Percentiles rank a stretch among this genome's conserved stretches.
These are phyloP conservation scores for Claviceps pazoutovae DNA, from an alignment of 2,329 filamentous ascomycete species.

Conservation along the genomic window DNA sequence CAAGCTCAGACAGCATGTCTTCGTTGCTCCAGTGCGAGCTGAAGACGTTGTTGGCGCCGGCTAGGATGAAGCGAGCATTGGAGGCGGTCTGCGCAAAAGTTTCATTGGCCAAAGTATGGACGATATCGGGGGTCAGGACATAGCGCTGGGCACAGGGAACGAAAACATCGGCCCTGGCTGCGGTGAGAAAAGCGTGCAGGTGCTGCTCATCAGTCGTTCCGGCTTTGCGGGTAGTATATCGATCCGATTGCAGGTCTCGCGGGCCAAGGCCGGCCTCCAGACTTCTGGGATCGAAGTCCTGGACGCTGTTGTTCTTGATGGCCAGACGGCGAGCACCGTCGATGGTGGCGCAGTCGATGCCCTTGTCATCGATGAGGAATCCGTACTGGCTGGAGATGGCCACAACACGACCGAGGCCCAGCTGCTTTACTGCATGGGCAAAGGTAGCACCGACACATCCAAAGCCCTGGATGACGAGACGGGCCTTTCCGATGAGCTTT, in stretches of 20 bases:
- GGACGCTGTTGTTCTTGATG: background rate
- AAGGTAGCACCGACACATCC: background rate
- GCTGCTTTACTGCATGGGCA: background rate
- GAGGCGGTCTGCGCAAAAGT: background rate
- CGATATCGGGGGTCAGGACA: background rate
- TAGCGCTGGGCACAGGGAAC: conserved; percentile 1
- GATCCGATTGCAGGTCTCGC: background rate
- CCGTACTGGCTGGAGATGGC: conserved; percentile 1
- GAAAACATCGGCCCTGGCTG: background rate
- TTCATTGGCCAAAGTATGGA: background rate
- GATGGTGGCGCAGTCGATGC: background rate
- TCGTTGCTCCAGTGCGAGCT: background rate
- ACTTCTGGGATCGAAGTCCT: background rate
- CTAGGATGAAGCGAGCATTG: background rate
- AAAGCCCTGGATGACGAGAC: background rate
- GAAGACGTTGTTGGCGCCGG: background rate
- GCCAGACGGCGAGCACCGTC: background rate
- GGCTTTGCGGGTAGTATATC: background rate
- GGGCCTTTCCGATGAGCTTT: background rate
- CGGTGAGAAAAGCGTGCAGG: background rate
- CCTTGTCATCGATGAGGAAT: background rate
- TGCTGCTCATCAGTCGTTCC: background rate
- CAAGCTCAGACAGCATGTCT: background rate
- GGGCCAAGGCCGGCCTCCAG: background rate
- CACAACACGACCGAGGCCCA: background rate